A percentile compares a stretch with the other conserved stretches of the same genome.
Conservation (phyloP, 2,329 filamentous ascomycete species). For the Xylaria sp. region DNA sequence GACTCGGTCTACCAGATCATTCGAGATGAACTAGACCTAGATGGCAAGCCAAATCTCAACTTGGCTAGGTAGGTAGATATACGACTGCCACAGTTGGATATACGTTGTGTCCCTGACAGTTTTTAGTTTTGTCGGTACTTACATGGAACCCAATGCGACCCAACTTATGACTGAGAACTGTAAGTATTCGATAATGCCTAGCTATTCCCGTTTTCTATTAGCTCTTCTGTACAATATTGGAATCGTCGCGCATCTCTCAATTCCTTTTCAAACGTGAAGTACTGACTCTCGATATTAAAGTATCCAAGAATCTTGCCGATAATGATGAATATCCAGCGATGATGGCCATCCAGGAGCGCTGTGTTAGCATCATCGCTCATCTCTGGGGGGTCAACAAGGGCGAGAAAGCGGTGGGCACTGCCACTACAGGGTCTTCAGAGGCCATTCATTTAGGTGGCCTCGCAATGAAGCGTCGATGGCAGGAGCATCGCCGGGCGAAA, state of each 20-base stretch:
- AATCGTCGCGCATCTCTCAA: neutral
- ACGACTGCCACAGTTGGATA: conserved; percentile 8
- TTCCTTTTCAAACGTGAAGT: neutral
- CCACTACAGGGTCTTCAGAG: conserved; percentile 72
- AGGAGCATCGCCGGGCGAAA: conserved; percentile 64
- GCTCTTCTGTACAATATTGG: neutral
- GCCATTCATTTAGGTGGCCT: conserved; percentile 69
- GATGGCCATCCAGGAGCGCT: conserved; percentile 70
- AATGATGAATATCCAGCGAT: conserved; percentile 72
- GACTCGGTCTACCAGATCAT: conserved; percentile 74
- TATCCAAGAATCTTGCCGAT: conserved; percentile 74
- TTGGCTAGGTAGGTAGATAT: conserved; percentile 61
- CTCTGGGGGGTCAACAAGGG: conserved; percentile 71
- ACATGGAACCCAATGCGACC: conserved; percentile 74
- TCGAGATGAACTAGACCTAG: conserved; percentile 70
- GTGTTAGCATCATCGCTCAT: conserved; percentile 73
- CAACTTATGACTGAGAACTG: conserved; percentile 72
- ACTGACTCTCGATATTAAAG: conserved; percentile 17
- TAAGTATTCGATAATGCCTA: conserved; percentile 51
- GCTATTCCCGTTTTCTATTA: too few relatives aligned
- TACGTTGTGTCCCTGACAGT: conserved; percentile 28
- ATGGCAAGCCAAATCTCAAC: conserved; percentile 74
- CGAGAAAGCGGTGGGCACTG: conserved; percentile 73
- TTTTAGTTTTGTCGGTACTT: conserved; percentile 73
- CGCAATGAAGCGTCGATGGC: conserved; percentile 80